Base-by-base conservation (phyloP, 2,329 filamentous ascomycete genomes). In the Xylaria digitata region DNA sequence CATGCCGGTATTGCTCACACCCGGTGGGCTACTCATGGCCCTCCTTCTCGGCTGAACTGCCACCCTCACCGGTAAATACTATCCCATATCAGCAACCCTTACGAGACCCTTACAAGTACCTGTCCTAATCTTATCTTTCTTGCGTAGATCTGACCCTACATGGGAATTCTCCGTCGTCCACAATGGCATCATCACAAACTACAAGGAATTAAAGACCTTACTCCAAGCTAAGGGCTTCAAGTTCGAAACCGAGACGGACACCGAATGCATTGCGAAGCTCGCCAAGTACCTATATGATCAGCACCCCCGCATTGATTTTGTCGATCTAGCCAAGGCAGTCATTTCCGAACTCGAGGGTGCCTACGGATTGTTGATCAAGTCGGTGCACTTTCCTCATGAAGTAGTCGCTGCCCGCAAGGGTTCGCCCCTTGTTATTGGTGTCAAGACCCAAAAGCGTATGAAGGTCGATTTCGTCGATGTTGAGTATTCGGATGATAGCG, bases 141-240 rank as follows among this genome's bases (percentile, higher is more conserved):
- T 59, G 65, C n/a, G 19, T 72, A 96, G 94, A 82, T 98, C 95
- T 73, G 96, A 99, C 81, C 89, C 91, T 75, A 92, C 85, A 77
- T 99, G 95, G 94, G 92, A 99, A 84, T 99, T 99, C 82, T 88
- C 93, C 73, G 90, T 99, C 76, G 96, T 98, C 69, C 96, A 99
- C 91, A 99, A 99, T 84, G 96, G 96, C 79, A 99, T 99, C 87
- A 99, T 99, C 83, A 99, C 96, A 85, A 99, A 99, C 89, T 99
- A 99, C 89, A 99, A 99, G 88, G 96, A 99, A 85, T 86, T 99
- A 77, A 97, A 95, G 89, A 93, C 92, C 70, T 90, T 99, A 71
- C 88, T 99, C 74, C 88, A 91, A 83, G 87, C 87, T 86, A 99
- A 98, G 88, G 96, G 96, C 79, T 97, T 97, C 90, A 92, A 90